Evolutionary conservation across 2,329 filamentous ascomycete species (phyloP).

Genomic region (Ceratocystis colombiana): DNA sequence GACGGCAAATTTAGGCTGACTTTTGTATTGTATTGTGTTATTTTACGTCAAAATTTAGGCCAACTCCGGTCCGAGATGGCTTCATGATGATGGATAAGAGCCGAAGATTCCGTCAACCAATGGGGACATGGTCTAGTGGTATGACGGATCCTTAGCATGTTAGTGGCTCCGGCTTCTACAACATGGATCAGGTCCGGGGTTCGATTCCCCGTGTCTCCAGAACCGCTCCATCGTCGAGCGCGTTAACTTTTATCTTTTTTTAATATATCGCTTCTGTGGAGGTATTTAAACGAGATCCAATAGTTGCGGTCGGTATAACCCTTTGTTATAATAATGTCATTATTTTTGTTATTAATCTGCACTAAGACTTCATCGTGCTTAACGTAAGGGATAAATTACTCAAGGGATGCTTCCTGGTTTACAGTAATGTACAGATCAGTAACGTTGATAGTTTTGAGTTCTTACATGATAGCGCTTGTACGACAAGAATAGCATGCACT

Average conservation of each 20-base stretch:
- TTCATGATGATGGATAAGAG: neutral
- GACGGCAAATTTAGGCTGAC: neutral
- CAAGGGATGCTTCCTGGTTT: neutral
- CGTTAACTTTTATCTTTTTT: neutral
- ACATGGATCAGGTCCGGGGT: slow-evolving; percentile 25
- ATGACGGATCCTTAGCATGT: slow-evolving; percentile 25
- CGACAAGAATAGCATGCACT: neutral
- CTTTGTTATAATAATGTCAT: too few species aligned
- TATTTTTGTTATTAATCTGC: too few species aligned
- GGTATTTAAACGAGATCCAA: neutral
- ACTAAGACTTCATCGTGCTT: neutral
- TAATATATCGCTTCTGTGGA: neutral
- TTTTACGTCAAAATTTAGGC: neutral
- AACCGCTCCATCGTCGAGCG: neutral
- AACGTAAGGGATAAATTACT: neutral
- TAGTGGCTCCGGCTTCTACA: slow-evolving; percentile 3
- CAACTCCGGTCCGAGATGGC: neutral
- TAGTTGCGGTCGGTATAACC: neutral
- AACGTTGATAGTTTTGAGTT: neutral
- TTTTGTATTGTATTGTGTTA: too few species aligned
- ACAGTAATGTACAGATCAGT: neutral
- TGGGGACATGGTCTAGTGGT: slow-evolving; percentile 24
- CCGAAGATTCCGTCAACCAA: too few species aligned
- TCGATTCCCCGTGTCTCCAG: slow-evolving; percentile 24
- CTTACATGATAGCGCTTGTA: slow-evolving; percentile 13